These are phyloP conservation scores for Cytospora schulzeri DNA, from an alignment of 2,329 filamentous ascomycete species.

Conservation along the genomic window DNA sequence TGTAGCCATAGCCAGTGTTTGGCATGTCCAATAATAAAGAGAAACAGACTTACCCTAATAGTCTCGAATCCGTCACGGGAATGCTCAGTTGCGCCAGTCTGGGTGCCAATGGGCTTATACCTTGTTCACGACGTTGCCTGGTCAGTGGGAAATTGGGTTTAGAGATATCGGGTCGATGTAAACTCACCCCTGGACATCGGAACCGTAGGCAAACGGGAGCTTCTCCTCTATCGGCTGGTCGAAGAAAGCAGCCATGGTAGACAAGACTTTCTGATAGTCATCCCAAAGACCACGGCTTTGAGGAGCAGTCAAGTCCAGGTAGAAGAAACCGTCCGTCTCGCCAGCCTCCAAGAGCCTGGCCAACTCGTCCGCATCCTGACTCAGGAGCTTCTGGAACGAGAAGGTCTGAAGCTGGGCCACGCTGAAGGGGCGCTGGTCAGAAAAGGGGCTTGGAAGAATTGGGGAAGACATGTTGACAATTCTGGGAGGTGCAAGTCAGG, in stretches of 20 bases:
- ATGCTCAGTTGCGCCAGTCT: neutral
- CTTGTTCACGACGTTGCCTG: neutral
- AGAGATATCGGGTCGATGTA: neutral
- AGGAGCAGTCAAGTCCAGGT: neutral
- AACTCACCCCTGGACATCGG: neutral
- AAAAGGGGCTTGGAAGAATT: neutral
- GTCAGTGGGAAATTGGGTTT: neutral
- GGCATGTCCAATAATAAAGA: neutral
- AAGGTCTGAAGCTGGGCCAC: neutral
- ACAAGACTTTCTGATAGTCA: neutral
- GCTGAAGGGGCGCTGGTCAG: neutral
- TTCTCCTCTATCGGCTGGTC: neutral
- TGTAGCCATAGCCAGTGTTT: neutral
- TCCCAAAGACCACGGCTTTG: neutral
- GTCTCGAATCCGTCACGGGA: neutral
- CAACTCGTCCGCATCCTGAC: neutral
- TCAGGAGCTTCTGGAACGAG: neutral
- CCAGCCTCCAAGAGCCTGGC: neutral
- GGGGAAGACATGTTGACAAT: neutral
- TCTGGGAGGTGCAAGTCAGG: neutral
- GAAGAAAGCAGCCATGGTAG: neutral
- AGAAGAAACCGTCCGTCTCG: neutral
- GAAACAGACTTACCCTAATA: neutral
- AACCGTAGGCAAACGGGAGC: neutral
- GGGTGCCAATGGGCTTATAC: slow-evolving; percentile 1